Base-by-base conservation (phyloP, 2,329 filamentous ascomycete species). In the Aureobasidium vineae region DNA sequence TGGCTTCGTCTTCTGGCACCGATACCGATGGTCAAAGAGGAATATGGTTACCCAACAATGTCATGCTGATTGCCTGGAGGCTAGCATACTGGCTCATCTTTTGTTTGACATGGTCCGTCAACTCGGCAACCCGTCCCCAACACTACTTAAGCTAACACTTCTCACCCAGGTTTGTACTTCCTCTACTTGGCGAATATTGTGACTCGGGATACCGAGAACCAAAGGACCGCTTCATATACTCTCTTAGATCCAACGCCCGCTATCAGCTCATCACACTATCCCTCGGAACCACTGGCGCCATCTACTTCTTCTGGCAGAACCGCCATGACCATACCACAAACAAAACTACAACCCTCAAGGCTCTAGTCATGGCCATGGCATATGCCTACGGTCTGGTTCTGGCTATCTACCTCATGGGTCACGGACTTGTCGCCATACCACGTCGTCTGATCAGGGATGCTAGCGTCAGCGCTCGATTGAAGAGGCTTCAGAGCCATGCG, bases 51-150 rank as follows among this genome's bases (percentile, higher is more conserved):
- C 90, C 91, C 5, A 83, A 90, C 70, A 82, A 88, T 59, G 85
- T 93, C 33, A 82, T 97, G 57, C 82, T 96, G 73, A 91, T 97
- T 28, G 89, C 90, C 67, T 99, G 95, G 95, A 86, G 94, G 75
- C 94, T 99, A 70, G 89, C 90, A 23, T 99, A 99, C 79, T 99
- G 95, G 95, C 83, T 99, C 65, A 98, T 94, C 0, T 99, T 99
- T 79, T 87, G 88, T 60, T 80, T 99, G 74, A 98, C 94, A 66
- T 99, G 95, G 95, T 94, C 81, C 60, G 83, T 43, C 23, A 5
- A 38, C 8, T 28, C 23, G 6, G 43, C 8, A n/a, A 36, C n/a
- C 23, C 23, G 3, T 5, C 5, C n/a, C 26, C 5, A 2, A 21
- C 19, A 38, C 6, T 26, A 15, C 15, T n/a, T 23, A 3, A 33